These are phyloP conservation scores for Ceratobasidium sp. DNA, from an alignment of 1,284 basidiomycete genomes.

Conservation along the genomic window DNA sequence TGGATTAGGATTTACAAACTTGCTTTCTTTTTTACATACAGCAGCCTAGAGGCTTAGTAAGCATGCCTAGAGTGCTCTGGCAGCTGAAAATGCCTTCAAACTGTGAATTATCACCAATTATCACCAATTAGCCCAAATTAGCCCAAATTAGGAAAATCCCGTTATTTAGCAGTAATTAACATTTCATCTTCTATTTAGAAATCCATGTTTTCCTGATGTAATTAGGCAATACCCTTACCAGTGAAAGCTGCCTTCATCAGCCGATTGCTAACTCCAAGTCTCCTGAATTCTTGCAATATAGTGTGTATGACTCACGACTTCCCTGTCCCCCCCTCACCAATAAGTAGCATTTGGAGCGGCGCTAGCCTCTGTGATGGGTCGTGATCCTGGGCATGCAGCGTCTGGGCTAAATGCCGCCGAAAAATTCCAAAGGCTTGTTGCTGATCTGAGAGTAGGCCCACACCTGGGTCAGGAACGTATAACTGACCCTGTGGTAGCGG, in stretches of 20 bases:
- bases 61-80: too few species aligned
- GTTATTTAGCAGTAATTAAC: too few species aligned
- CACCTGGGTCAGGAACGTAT: not conserved
- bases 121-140: too few species aligned
- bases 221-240: conserved; percentile 51
- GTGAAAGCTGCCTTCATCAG: conserved; percentile 58
- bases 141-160: too few species aligned
- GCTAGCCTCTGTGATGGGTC: not conserved
- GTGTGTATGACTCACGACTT: conserved; percentile 60
- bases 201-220: too few species aligned
- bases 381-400: not conserved
- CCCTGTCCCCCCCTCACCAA: conserved; percentile 61
- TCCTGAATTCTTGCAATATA: conserved; percentile 51
- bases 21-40: too few species aligned
- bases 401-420: conserved; percentile 11
- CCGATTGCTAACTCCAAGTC: conserved; percentile 10
- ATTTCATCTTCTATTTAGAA: too few species aligned
- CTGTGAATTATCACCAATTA: too few species aligned
- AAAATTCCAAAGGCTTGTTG: conserved; percentile 35
- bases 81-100: too few species aligned
- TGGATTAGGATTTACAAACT: too few species aligned
- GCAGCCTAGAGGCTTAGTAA: too few species aligned
- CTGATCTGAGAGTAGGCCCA: conserved; percentile 17
- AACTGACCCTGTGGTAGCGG: too few species aligned
- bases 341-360: conserved; percentile 57